A percentile compares a stretch with the other conserved stretches of the same genome.
These are phyloP conservation scores for Penicillium turbatum DNA, from an alignment of 495 filamentous ascomycete genomes.

Conservation along the genomic window DNA sequence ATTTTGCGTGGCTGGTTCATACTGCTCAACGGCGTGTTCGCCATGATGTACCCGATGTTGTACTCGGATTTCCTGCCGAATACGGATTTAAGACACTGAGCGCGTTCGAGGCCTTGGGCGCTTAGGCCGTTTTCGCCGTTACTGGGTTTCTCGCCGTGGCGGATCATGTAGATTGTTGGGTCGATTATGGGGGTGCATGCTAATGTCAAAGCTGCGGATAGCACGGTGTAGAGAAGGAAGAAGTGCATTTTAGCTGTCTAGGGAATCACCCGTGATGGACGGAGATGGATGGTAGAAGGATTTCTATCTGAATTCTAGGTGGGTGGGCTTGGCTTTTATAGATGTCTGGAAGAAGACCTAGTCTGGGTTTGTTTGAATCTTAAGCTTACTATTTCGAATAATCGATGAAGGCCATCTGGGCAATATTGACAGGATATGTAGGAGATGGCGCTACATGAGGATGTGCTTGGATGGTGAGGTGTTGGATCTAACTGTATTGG, in stretches of 20 bases:
- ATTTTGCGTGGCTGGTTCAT: neutral
- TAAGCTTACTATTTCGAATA: too few species aligned
- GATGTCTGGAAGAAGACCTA: too few species aligned
- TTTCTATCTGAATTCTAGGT: neutral
- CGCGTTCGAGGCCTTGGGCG: slow-evolving; percentile 42
- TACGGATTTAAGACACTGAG: slow-evolving; percentile 46
- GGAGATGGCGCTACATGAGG: slow-evolving; percentile 5
- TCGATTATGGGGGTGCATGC: slow-evolving; percentile 41
- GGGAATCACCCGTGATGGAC: too few species aligned
- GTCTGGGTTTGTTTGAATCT: neutral
- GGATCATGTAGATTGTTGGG: slow-evolving; percentile 52
- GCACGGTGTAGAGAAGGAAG: slow-evolving; percentile 9
- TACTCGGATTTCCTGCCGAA: slow-evolving; percentile 46
- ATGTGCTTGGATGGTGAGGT: slow-evolving; percentile 18
- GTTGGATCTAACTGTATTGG: neutral
- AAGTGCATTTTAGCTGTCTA: too few species aligned
- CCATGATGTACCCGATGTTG: slow-evolving; percentile 52
- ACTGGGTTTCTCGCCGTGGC: slow-evolving; percentile 55
- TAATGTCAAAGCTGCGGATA: slow-evolving; percentile 18
- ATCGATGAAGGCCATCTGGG: slow-evolving; percentile 7
- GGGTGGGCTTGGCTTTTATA: too few species aligned
- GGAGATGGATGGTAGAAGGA: neutral
- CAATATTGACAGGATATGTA: too few species aligned
- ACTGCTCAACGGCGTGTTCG: slow-evolving; percentile 46
- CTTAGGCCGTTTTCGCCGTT: slow-evolving; percentile 43